Evolutionary conservation across 1,284 basidiomycete genomes (phyloP), one percentile per base, ranked within the genome.

Genomic region (Earliella scabrosa): DNA sequence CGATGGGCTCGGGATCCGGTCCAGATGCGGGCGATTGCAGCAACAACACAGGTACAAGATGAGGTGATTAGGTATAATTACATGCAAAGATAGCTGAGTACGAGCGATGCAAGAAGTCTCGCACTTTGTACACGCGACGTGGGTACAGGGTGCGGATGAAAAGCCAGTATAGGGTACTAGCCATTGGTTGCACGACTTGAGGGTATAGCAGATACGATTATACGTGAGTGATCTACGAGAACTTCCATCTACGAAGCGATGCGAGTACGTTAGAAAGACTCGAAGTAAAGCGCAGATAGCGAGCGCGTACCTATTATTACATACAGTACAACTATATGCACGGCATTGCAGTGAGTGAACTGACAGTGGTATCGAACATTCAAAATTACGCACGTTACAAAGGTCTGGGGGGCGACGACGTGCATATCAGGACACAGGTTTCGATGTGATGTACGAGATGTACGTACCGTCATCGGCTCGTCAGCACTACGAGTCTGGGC

Each of bases 401-500:
- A 74, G 29, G 73, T 73, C 67, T 73, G 46, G 6, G 21, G 45
- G 29, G 50, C 20, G 13, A 61, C 39, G 14, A 52, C 45, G 38
- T 64, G 70, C 27, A 70, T 58, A 29, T 48, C 18, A 45, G 32
- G 2, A 35, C 2, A 2, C 7, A 18, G 34, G 20, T 4, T n/a
- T 4, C 3, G 7, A 31, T 43, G 27, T 9, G 57, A 29, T 54
- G 49, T 46, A 23, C n/a, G 26, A 26, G 59, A 55, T 21, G 29
- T 10, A 82, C 87, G 73, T 72, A 92, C 90, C 9, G 95, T 97
- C 95, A 98, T 97, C 36, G 95, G 95, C 75, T 97, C 95, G 77
- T 98, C 95, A 34, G 95, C 95, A 69, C 89, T 93, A 61, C 95
- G 82, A 5, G 95, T 98, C 72, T 98, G 95, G 68, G 93, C 93